phyloP scores from a whole-genome alignment of 345 rosid species.

The Aethionema arabicum region DNA sequence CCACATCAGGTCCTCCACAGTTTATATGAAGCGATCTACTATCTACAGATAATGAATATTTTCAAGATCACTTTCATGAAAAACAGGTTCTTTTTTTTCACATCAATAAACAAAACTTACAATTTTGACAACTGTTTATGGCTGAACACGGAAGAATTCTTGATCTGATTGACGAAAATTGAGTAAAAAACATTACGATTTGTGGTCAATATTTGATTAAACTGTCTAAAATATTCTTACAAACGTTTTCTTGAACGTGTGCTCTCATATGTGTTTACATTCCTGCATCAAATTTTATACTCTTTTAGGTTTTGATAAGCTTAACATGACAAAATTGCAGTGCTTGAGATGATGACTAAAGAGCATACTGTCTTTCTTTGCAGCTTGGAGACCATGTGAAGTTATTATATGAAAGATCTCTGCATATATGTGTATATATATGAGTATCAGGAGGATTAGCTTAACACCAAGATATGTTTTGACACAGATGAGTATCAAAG shows the following conservation, averaged over 20 bases:
- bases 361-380: slow-evolving; percentile 31
- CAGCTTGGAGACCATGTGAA: slow-evolving; percentile 39
- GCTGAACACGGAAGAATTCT: slow-evolving; percentile 36
- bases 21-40: slow-evolving; percentile 36
- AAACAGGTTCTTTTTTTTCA: background rate
- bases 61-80: slow-evolving; percentile 6
- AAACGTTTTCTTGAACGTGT: slow-evolving; percentile 23
- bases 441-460: slow-evolving; percentile 4
- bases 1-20: slow-evolving; percentile 37
- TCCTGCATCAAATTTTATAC: slow-evolving; percentile 26
- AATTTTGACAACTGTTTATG: slow-evolving; percentile 18
- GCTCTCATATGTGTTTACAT: slow-evolving; percentile 36
- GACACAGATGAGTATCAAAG: background rate
- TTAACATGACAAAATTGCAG: background rate
- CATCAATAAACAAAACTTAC: slow-evolving; percentile 14
- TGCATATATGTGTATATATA: slow-evolving; percentile 7
- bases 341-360: background rate
- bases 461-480: background rate
- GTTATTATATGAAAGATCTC: slow-evolving; percentile 41
- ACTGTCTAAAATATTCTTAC: slow-evolving; percentile 24
- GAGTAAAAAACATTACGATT: slow-evolving; percentile 9
- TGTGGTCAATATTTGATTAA: background rate
- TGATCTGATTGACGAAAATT: slow-evolving; percentile 22
- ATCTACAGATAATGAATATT: background rate
- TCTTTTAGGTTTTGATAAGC: background rate